Evolutionary conservation across 2,329 filamentous ascomycete species (phyloP).

Genomic region (Hymenoscyphus albidus): DNA sequence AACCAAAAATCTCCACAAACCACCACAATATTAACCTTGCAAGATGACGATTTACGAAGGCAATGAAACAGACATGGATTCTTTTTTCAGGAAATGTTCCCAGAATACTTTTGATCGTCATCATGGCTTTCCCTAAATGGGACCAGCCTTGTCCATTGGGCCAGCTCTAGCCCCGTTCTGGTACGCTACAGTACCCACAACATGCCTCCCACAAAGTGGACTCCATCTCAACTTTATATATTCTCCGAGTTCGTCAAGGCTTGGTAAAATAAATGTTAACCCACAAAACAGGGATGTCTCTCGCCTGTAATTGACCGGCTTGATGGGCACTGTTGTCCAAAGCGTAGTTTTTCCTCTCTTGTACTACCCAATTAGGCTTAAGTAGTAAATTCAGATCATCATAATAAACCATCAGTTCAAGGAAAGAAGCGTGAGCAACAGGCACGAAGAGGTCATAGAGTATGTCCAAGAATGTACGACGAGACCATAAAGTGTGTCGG

Average conservation of each 20-base stretch:
- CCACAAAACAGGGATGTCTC: no score
- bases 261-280: no score
- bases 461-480: conserved; percentile 3
- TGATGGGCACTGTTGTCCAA: no score
- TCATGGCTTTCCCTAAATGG: neutral
- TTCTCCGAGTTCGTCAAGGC: no score
- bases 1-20: neutral
- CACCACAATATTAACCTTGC: neutral
- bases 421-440: conserved; percentile 11
- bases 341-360: no score
- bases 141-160: no score
- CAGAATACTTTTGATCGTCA: conserved; percentile 13
- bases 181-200: no score
- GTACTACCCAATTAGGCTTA: neutral
- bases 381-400: neutral
- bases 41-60: conserved; percentile 16
- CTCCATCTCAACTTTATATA: no score
- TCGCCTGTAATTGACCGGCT: no score
- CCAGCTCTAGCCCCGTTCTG: no score
- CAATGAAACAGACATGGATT: conserved; percentile 3
- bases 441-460: conserved; percentile 9
- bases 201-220: no score
- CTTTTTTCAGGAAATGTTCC: conserved; percentile 8
- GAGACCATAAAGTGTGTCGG: neutral
- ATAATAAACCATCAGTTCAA: neutral